These are phyloP conservation scores for Capsicum baccatum DNA, from an alignment of 257 asterid genomes.

Conservation along the genomic window DNA sequence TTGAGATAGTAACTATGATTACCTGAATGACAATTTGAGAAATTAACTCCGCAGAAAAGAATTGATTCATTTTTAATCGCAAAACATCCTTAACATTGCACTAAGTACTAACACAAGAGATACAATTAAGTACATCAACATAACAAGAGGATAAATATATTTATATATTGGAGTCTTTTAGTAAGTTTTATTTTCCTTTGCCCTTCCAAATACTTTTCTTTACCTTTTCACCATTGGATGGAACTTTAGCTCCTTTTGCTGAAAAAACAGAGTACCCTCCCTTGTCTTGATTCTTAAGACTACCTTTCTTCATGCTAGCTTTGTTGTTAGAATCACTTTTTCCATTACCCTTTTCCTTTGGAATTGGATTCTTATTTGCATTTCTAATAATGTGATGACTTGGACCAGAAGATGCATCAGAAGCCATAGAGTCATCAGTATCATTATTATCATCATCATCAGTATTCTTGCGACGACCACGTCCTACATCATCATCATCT, in stretches of 20 bases:
- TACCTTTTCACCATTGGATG: slow-evolving; percentile 37
- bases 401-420: slow-evolving; percentile 57
- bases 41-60: background rate
- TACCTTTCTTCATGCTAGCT: slow-evolving; percentile 29
- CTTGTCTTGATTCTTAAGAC: slow-evolving; percentile 31
- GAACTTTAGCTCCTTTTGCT: slow-evolving; percentile 24
- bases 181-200: slow-evolving; percentile 32
- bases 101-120: slow-evolving; percentile 27
- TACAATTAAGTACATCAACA: background rate
- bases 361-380: background rate
- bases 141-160: background rate
- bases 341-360: slow-evolving; percentile 23
- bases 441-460: slow-evolving; percentile 26
- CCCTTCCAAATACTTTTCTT: slow-evolving; percentile 38
- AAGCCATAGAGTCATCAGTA: slow-evolving; percentile 54
- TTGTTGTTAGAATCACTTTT: slow-evolving; percentile 23
- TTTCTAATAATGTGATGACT: slow-evolving; percentile 27
- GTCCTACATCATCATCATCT: slow-evolving; percentile 11
- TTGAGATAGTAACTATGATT: background rate
- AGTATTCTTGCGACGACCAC: background rate
- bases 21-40: background rate
- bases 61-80: slow-evolving; percentile 22
- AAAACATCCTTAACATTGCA: slow-evolving; percentile 23
- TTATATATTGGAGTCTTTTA: background rate
- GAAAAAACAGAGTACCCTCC: slow-evolving; percentile 20